These are phyloP conservation scores for Parasarocladium wereldwijsianum DNA, from an alignment of 2,329 filamentous ascomycete genomes.

Conservation along the genomic window DNA sequence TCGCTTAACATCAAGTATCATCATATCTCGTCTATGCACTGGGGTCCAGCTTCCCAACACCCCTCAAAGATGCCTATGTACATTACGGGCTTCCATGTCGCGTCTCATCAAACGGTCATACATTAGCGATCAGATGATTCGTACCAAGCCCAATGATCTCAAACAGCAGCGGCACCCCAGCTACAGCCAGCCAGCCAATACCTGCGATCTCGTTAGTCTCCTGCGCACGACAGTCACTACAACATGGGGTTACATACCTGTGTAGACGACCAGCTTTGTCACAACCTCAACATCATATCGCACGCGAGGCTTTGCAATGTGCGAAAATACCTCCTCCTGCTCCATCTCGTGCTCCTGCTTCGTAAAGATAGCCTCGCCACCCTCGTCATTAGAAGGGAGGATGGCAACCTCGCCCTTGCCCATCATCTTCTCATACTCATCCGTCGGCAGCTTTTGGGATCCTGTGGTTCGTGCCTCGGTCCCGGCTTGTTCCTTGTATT, in stretches of 20 bases:
- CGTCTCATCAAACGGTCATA: background rate
- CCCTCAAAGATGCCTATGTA: conserved; percentile 1
- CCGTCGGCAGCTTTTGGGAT: conserved; percentile 32
- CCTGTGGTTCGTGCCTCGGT: conserved; percentile 26
- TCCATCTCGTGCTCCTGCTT: conserved; percentile 37
- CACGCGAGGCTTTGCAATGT: conserved; percentile 72
- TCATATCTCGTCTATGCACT: too few species aligned
- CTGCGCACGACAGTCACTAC: conserved; percentile 5
- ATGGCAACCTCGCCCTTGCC: conserved; percentile 27
- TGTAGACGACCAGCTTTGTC: conserved; percentile 90
- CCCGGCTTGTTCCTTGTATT: conserved; percentile 22
- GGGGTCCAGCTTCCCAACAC: too few species aligned
- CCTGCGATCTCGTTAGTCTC: conserved; percentile 29
- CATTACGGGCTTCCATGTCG: background rate
- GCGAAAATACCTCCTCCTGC: conserved; percentile 70
- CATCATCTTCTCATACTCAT: conserved; percentile 61
- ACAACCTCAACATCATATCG: conserved; percentile 98
- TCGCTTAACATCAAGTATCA: too few species aligned
- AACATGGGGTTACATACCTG: conserved; percentile 41
- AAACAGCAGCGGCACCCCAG: conserved; percentile 60
- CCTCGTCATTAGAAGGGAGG: conserved; percentile 9
- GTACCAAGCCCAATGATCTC: conserved; percentile 40
- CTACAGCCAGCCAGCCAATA: conserved; percentile 70
- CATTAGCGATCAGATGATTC: conserved; percentile 17
- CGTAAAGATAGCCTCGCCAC: conserved; percentile 17